These are phyloP conservation scores for Tubosaeta sp. DNA, from an alignment of 768 basidiomycete genomes.

Conservation along the genomic window DNA sequence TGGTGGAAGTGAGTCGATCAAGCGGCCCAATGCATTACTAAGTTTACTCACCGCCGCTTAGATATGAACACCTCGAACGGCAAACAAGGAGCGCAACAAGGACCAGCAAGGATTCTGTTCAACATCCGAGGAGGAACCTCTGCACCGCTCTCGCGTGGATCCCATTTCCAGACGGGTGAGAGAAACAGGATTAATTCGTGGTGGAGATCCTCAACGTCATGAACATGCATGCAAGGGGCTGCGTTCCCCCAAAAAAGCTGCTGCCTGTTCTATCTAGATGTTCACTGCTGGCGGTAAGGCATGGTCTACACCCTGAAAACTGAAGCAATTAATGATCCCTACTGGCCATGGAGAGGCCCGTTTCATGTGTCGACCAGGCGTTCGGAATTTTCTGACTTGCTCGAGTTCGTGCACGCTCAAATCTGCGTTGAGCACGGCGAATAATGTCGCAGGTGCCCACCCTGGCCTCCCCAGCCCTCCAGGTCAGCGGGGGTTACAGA, in stretches of 20 bases:
- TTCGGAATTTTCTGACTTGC: conserved; percentile 34
- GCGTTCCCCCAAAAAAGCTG: conserved; percentile 33
- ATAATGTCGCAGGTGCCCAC: conserved; percentile 15
- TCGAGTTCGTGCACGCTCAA: neutral
- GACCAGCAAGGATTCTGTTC: conserved; percentile 36
- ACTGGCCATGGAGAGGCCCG: conserved; percentile 24
- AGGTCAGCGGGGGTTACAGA: conserved; percentile 17
- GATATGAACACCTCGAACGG: conserved; percentile 39
- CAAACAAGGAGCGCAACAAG: conserved; percentile 32
- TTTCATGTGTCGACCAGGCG: conserved; percentile 41
- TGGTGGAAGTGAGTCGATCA: conserved; percentile 34
- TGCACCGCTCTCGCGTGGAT: conserved; percentile 31
- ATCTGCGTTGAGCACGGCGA: neutral
- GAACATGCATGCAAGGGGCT: conserved; percentile 25
- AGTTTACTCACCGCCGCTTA: conserved; percentile 22
- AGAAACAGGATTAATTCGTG: conserved; percentile 33
- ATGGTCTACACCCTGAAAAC: conserved; percentile 12
- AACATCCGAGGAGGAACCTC: conserved; percentile 41
- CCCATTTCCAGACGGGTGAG: conserved; percentile 23
- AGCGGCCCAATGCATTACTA: conserved; percentile 7
- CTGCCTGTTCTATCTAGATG: conserved; percentile 31
- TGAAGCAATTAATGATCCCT: conserved; percentile 15
- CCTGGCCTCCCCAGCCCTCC: conserved; percentile 29
- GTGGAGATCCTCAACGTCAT: conserved; percentile 28
- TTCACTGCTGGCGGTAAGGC: conserved; percentile 39